Evolutionary conservation across 306 rosid species (phyloP).

Genomic region (Medicago arabica): DNA sequence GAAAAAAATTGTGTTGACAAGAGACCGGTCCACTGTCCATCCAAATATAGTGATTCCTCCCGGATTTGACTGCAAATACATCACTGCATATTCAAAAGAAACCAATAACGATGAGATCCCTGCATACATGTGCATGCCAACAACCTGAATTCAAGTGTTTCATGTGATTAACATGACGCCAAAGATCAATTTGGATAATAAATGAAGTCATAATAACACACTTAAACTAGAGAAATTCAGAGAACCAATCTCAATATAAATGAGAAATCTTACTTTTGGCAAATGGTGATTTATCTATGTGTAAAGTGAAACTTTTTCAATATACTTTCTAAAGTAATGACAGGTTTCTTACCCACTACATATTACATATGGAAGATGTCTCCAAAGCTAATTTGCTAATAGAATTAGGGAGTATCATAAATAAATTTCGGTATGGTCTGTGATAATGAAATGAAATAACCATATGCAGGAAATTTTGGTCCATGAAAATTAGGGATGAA

Average conservation of each 20-base stretch:
- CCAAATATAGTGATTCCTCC: constrained; percentile 90
- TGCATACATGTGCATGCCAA: constrained; percentile 5
- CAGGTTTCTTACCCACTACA: constrained; percentile 6
- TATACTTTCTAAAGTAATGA: constrained; percentile 9
- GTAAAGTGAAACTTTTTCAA: constrained; percentile 14
- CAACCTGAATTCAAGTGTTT: neutral
- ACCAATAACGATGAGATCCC: constrained; percentile 18
- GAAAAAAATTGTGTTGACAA: constrained; percentile 81
- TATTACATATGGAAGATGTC: too few species aligned
- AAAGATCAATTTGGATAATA: neutral
- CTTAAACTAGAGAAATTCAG: constrained; percentile 24
- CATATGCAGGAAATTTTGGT: too few species aligned
- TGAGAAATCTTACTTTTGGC: neutral
- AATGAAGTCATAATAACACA: neutral
- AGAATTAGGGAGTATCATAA: too few species aligned
- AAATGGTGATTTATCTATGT: constrained; percentile 13
- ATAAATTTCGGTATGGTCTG: too few species aligned
- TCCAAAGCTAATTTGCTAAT: too few species aligned
- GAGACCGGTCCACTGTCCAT: constrained; percentile 79
- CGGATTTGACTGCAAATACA: constrained; percentile 80
- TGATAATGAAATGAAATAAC: too few species aligned
- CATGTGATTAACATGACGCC: neutral
- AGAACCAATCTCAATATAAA: constrained; percentile 1
- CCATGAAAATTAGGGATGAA: too few species aligned
- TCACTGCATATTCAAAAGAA: constrained; percentile 58